These are phyloP conservation scores for Onygenales sp. DNA, from an alignment of 2,329 filamentous ascomycete genomes.

Conservation along the genomic window DNA sequence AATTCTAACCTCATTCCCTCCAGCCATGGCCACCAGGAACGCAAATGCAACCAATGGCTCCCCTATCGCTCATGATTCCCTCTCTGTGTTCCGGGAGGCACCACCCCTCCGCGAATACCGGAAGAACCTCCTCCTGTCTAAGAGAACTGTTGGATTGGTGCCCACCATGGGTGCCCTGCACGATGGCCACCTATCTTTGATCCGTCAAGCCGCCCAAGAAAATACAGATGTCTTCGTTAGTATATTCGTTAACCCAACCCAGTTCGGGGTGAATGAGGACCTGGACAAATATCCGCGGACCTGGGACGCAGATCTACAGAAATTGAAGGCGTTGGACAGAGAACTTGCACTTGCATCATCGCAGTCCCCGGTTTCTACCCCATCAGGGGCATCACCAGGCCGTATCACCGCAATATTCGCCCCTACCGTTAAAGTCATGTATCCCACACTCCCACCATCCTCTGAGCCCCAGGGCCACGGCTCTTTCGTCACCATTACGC, in stretches of 20 bases:
- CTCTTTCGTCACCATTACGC: constrained; percentile 85
- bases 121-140: constrained; percentile 53
- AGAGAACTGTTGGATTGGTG: constrained; percentile 73
- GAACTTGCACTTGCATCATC: constrained; percentile 57
- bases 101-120: constrained; percentile 62
- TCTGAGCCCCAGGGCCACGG: constrained; percentile 66
- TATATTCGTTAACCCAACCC: constrained; percentile 93
- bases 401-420: constrained; percentile 77
- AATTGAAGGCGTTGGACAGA: constrained; percentile 58
- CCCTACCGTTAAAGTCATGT: constrained; percentile 74
- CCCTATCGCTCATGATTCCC: constrained; percentile 14
- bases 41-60: background rate
- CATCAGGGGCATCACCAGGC: constrained; percentile 39
- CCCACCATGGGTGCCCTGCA: constrained; percentile 99
- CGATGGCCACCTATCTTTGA: constrained; percentile 75
- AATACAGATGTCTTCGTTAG: constrained; percentile 83
- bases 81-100: constrained; percentile 63
- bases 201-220: constrained; percentile 72
- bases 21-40: constrained; percentile 7
- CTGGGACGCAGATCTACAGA: constrained; percentile 66
- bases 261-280: constrained; percentile 86
- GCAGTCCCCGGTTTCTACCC: constrained; percentile 9
- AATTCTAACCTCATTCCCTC: background rate
- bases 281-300: constrained; percentile 82
- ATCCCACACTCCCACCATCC: constrained; percentile 68